phyloP scores from a whole-genome alignment of 2,329 filamentous ascomycete genomes.

The Colletotrichum orchidophilum region DNA sequence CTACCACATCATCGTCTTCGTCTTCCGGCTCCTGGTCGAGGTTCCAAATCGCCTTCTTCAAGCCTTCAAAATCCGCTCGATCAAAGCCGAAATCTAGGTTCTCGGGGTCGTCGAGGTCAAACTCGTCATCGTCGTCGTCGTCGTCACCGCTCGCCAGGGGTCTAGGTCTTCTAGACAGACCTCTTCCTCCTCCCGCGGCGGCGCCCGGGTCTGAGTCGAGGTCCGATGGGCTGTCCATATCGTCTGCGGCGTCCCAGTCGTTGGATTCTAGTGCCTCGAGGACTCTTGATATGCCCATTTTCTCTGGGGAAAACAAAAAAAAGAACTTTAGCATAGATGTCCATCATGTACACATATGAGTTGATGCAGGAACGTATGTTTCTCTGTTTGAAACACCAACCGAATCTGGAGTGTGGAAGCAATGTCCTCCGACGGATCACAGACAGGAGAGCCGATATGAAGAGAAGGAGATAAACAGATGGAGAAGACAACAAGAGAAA shows the following conservation, averaged over 20 bases:
- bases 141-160: conserved; percentile 38
- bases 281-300: conserved; percentile 65
- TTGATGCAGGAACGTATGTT: no score
- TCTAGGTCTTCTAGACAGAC: conserved; percentile 42
- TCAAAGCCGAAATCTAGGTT: conserved; percentile 63
- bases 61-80: conserved; percentile 59
- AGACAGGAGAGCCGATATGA: not conserved
- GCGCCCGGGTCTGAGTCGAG: conserved; percentile 45
- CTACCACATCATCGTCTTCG: conserved; percentile 8
- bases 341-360: no score
- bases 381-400: no score
- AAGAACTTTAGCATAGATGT: conserved; percentile 35
- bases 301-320: conserved; percentile 52
- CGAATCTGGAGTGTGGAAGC: not conserved
- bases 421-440: no score
- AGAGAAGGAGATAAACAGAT: not conserved
- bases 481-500: not conserved
- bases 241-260: conserved; percentile 62
- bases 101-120: conserved; percentile 53
- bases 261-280: conserved; percentile 72
- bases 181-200: conserved; percentile 22
- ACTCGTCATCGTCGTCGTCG: conserved; percentile 44
- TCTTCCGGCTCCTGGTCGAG: conserved; percentile 39
- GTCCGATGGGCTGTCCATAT: conserved; percentile 37
- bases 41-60: conserved; percentile 62